phyloP scores from a whole-genome alignment of 2,329 filamentous ascomycete genomes.

The Venturia effusa region DNA sequence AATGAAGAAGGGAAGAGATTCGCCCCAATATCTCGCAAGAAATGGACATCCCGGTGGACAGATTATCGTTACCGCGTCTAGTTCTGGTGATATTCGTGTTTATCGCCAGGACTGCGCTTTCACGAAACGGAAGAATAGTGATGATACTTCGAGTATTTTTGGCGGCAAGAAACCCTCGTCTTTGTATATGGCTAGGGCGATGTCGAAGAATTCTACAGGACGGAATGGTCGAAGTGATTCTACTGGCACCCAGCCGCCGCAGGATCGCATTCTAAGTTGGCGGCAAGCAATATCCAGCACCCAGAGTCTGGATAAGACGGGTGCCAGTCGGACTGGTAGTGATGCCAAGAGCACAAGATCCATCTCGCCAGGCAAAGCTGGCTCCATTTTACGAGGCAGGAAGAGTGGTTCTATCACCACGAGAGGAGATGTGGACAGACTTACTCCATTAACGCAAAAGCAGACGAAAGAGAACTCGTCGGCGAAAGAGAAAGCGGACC shows the following conservation, averaged over 20 bases:
- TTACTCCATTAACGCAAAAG: not conserved
- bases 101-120: slow-evolving; percentile 86
- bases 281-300: slow-evolving; percentile 55
- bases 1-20: slow-evolving; percentile 41
- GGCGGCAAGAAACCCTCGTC: slow-evolving; percentile 34
- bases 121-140: slow-evolving; percentile 6
- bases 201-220: slow-evolving; percentile 20
- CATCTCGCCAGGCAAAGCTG: slow-evolving; percentile 7
- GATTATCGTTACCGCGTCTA: slow-evolving; percentile 86
- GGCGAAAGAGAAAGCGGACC: slow-evolving; percentile 17
- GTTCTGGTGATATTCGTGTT: slow-evolving; percentile 80
- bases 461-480: slow-evolving; percentile 14
- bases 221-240: slow-evolving; percentile 38
- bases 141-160: not conserved
- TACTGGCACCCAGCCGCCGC: slow-evolving; percentile 37
- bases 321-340: slow-evolving; percentile 13
- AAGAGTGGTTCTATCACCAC: not conserved
- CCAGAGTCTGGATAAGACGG: slow-evolving; percentile 32
- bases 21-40: slow-evolving; percentile 66
- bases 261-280: slow-evolving; percentile 83
- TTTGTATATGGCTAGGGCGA: slow-evolving; percentile 31
- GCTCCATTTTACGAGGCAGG: not conserved
- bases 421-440: not conserved
- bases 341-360: slow-evolving; percentile 25
- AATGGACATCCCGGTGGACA: slow-evolving; percentile 70